Percentiles rank a stretch among this genome's conserved stretches.
phyloP scores from a whole-genome alignment of 371 early-diverging fungal species.

The Mucor ambiguus region DNA sequence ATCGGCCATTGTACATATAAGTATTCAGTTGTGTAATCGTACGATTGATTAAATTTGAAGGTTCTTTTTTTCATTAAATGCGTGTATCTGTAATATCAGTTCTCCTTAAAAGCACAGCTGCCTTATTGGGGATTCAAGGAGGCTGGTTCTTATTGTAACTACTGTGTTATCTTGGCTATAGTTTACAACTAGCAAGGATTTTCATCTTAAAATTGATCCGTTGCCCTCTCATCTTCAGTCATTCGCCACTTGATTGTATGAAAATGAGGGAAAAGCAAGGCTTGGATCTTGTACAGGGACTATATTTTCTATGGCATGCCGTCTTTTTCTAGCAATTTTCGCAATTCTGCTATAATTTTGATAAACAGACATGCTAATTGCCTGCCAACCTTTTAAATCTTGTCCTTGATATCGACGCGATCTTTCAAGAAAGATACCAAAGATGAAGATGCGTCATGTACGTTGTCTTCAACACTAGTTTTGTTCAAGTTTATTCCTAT shows the following conservation, averaged over 20 bases:
- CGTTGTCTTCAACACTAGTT: too few species aligned
- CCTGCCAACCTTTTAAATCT: background rate
- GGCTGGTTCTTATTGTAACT: background rate
- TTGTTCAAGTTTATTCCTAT: too few species aligned
- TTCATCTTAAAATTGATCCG: conserved; percentile 1
- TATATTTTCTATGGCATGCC: background rate
- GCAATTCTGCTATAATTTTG: background rate
- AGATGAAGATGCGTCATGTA: too few species aligned
- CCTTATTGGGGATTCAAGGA: background rate
- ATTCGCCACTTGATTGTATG: background rate
- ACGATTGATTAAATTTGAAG: background rate
- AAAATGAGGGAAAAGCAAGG: background rate
- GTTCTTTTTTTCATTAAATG: background rate
- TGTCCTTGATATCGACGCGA: background rate
- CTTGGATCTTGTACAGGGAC: background rate
- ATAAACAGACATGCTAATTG: background rate
- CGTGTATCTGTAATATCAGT: background rate
- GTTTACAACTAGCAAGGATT: background rate
- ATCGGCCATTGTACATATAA: background rate
- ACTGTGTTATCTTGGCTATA: background rate
- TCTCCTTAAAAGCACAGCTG: background rate
- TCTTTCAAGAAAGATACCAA: too few species aligned
- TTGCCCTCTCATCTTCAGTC: background rate
- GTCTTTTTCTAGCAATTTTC: background rate
- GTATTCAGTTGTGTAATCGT: background rate